Conservation (phyloP, 768 basidiomycete species). For the Russula compacta region DNA sequence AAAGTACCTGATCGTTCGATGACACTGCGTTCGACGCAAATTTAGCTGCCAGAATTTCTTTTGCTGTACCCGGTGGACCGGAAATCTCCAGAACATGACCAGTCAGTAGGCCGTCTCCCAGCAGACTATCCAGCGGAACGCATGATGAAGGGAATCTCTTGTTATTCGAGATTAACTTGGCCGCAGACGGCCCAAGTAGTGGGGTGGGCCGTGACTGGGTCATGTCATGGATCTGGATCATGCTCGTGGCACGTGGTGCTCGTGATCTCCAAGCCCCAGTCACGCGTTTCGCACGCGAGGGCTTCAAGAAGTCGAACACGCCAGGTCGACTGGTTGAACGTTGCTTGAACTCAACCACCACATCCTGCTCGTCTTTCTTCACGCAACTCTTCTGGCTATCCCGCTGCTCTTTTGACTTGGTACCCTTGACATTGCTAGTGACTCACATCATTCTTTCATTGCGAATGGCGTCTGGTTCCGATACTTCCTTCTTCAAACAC, state of each 20-base stretch:
- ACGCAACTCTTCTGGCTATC: neutral
- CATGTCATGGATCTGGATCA: neutral
- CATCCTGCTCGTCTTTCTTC: neutral
- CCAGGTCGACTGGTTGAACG: neutral
- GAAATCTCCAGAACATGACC: conserved; percentile 65
- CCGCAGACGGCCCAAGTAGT: conserved; percentile 47
- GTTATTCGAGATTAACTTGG: conserved; percentile 31
- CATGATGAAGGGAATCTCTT: conserved; percentile 35
- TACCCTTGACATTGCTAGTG: neutral
- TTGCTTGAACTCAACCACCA: neutral
- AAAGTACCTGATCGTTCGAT: conserved; percentile 44
- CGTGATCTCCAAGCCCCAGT: conserved; percentile 5
- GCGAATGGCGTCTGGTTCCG: neutral
- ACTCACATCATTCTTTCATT: neutral
- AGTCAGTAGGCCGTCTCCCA: conserved; percentile 53
- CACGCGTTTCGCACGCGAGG: conserved; percentile 10
- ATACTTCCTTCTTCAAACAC: conserved; percentile 10
- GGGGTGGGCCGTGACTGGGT: neutral
- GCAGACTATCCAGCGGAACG: conserved; percentile 44
- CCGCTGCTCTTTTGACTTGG: neutral
- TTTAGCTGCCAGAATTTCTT: conserved; percentile 44
- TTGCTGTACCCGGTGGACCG: conserved; percentile 65
- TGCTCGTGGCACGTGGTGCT: neutral
- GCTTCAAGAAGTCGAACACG: neutral
- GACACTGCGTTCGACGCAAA: conserved; percentile 42